Evolutionary conservation across 176 grass and related monocot species (phyloP).

Genomic region (Ananas comosus): DNA sequence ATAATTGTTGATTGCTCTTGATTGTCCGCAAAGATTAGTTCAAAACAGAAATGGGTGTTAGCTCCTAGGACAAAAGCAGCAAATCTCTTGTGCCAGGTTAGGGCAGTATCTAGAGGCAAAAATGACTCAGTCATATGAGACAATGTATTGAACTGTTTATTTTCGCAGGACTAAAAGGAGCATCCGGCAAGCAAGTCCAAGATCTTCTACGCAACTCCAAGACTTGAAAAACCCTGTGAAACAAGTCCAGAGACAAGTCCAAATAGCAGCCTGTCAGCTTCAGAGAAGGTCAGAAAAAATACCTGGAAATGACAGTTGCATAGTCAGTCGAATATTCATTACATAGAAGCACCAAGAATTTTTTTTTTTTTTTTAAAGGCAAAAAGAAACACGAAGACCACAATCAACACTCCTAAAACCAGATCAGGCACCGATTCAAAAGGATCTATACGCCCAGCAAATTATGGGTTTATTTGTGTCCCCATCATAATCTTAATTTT

Average conservation of each 20-base stretch:
- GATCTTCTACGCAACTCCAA: constrained; percentile 18
- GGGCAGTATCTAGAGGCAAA: constrained; percentile 13
- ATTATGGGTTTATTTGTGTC: neutral
- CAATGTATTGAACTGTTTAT: constrained; percentile 6
- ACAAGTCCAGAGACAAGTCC: constrained; percentile 26
- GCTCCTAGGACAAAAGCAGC: neutral
- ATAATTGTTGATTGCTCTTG: constrained; percentile 6
- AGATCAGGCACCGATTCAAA: constrained; percentile 6
- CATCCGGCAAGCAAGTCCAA: constrained; percentile 25
- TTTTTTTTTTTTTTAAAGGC: neutral
- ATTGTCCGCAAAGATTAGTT: neutral
- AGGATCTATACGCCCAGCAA: neutral
- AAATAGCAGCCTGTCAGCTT: constrained; percentile 84
- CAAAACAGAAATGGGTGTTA: constrained; percentile 13
- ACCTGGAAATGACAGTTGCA: constrained; percentile 62
- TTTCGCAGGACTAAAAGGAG: constrained; percentile 14
- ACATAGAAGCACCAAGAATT: neutral
- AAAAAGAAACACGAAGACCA: neutral
- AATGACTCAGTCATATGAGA: neutral
- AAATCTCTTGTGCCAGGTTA: constrained; percentile 7
- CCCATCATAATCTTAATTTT: too few relatives aligned
- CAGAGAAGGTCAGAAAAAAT: constrained; percentile 98
- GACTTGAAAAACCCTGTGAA: constrained; percentile 37
- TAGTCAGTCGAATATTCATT: constrained; percentile 11
- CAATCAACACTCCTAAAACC: constrained; percentile 22